These are phyloP conservation scores for Gamarada debralockiae DNA, from an alignment of 495 filamentous ascomycete species.

Conservation along the genomic window DNA sequence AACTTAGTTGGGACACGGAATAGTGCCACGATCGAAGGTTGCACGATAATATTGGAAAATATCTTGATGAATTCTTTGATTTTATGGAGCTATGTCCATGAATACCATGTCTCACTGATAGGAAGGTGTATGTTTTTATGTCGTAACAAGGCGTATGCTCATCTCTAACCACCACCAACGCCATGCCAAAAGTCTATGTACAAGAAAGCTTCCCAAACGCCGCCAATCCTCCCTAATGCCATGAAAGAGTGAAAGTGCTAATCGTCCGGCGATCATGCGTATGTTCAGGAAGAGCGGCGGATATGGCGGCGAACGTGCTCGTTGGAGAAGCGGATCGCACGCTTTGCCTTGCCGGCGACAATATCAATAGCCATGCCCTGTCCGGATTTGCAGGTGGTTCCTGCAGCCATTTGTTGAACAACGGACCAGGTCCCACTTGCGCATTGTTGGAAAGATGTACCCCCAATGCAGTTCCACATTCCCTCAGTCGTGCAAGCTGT, in stretches of 20 bases:
- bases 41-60: too few species aligned
- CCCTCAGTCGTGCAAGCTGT: slow-evolving; percentile 47
- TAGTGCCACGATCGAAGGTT: too few species aligned
- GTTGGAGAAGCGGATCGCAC: slow-evolving; percentile 21
- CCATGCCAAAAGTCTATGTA: slow-evolving; percentile 10
- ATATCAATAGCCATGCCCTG: slow-evolving; percentile 40
- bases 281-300: background rate
- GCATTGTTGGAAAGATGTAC: slow-evolving; percentile 60
- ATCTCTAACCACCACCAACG: background rate
- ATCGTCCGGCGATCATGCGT: slow-evolving; percentile 15
- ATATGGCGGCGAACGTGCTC: slow-evolving; percentile 21
- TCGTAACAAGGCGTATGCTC: background rate
- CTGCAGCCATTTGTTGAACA: slow-evolving; percentile 48
- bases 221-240: background rate
- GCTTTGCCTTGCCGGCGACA: slow-evolving; percentile 16
- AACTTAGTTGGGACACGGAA: background rate
- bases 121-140: background rate
- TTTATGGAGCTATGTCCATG: too few species aligned
- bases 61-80: too few species aligned
- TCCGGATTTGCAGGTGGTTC: slow-evolving; percentile 56
- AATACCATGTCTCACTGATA: too few species aligned
- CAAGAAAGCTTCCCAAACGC: slow-evolving; percentile 19
- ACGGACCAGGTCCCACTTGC: slow-evolving; percentile 58
- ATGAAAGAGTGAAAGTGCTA: slow-evolving; percentile 11
- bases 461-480: slow-evolving; percentile 62